Base-by-base conservation (phyloP, 108 stramenopile genomes). In the Cylindrotheca closterium region DNA sequence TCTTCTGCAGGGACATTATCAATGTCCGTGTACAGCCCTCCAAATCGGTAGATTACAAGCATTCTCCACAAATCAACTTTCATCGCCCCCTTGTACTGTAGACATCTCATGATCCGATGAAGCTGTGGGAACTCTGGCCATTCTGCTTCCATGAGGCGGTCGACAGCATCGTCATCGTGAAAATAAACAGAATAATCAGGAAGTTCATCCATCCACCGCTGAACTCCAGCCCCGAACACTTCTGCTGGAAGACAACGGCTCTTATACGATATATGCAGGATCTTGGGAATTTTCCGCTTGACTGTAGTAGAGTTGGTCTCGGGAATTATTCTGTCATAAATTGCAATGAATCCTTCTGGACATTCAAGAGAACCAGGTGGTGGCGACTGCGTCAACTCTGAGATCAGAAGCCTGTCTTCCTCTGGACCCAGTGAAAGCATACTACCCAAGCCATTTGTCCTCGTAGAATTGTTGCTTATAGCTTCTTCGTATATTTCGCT, bases 161-260 rank as follows among this genome's bases (percentile, higher is more conserved):
- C 48, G 15, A 84, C 60, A 0, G 79, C 82, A 17, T 47, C 69
- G 62, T 84, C 82, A 59, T 78, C 79, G 32, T 84, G 82, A 49
- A 84, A 74, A 29, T 58, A 77, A 34, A 80, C 34, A 26, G 74
- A 72, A 47, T 79, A 73, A 1, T 51, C 71, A 27, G 60, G n/a
- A n/a, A n/a, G 42, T 49, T 69, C 63, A 0, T 65, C 30, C 25
- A 15, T 65, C 82, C 82, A 83, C 33, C n/a, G 10, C 2, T 77
- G 19, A 2, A 83, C n/a, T n/a, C n/a, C 30, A 61, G 65, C 75
- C 3, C 31, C 18, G 3, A 23, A 47, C 32, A 80, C 52, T n/a
- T 18, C 22, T 15, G 28, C 24, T n/a, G 73, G 70, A 31, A 76
- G 57, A 30, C 82, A 83, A 12, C 76, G 75, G 15, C 58, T 61